Evolutionary conservation across 768 basidiomycete species (phyloP).

Genomic region (Russula virescens): DNA sequence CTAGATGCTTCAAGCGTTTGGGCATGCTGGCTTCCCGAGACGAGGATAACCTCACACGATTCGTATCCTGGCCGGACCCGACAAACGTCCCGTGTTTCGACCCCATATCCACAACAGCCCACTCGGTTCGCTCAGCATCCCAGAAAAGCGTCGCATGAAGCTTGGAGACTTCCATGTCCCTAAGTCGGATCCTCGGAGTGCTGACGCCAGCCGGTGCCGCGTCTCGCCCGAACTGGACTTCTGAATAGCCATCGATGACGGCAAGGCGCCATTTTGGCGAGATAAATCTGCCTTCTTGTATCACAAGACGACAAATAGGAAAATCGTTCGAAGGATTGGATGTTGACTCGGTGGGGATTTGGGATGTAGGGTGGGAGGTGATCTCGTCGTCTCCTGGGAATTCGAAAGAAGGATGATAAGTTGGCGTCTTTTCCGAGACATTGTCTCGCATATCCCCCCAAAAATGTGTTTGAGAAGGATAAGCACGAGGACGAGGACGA

Average conservation of each 20-base stretch:
- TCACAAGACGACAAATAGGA: slow-evolving; percentile 36
- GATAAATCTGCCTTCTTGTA: slow-evolving; percentile 41
- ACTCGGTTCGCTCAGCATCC: slow-evolving; percentile 52
- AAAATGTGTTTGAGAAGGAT: not conserved
- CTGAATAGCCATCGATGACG: slow-evolving; percentile 55
- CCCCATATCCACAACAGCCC: slow-evolving; percentile 80
- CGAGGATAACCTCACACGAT: slow-evolving; percentile 43
- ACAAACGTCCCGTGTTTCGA: slow-evolving; percentile 81
- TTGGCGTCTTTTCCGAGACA: slow-evolving; percentile 4
- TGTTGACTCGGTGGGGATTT: slow-evolving; percentile 6
- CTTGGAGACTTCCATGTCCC: slow-evolving; percentile 83
- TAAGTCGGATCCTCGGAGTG: slow-evolving; percentile 63
- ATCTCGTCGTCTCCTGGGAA: slow-evolving; percentile 45
- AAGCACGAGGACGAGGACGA: not conserved
- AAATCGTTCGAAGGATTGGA: not conserved
- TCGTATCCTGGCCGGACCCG: slow-evolving; percentile 26
- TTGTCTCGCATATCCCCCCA: slow-evolving; percentile 26
- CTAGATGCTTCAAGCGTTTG: slow-evolving; percentile 54
- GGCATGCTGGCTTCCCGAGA: slow-evolving; percentile 66
- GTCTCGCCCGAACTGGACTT: slow-evolving; percentile 74
- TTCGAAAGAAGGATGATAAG: slow-evolving; percentile 51
- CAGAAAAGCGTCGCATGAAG: slow-evolving; percentile 71
- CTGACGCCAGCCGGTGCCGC: slow-evolving; percentile 43
- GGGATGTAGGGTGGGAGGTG: not conserved
- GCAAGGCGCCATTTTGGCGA: slow-evolving; percentile 47